Evolutionary conservation across 352 stramenopile genomes (phyloP).

Genomic region (Phytophthora fragariaefolia): DNA sequence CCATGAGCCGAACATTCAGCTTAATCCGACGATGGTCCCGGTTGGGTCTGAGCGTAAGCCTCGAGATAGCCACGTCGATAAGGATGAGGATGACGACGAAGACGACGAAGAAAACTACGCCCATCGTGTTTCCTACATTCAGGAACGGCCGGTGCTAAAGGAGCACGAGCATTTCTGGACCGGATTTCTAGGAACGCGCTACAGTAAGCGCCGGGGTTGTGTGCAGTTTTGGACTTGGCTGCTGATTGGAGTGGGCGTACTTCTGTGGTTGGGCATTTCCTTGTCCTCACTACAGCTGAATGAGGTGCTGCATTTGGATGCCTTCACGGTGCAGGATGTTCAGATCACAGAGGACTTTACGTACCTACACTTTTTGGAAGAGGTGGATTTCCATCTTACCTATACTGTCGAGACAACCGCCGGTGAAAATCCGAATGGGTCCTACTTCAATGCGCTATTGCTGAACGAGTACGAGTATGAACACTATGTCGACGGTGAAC

Average conservation of each 20-base stretch:
- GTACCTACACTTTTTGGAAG: slow-evolving; percentile 65
- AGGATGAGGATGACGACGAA: slow-evolving; percentile 49
- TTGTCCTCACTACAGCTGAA: slow-evolving; percentile 49
- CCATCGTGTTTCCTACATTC: slow-evolving; percentile 43
- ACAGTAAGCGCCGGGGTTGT: slow-evolving; percentile 44
- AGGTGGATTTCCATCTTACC: slow-evolving; percentile 63
- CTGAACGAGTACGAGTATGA: slow-evolving; percentile 63
- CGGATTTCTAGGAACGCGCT: slow-evolving; percentile 49
- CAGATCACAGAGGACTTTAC: slow-evolving; percentile 60
- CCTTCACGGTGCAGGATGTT: slow-evolving; percentile 59
- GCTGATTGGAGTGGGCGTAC: slow-evolving; percentile 42
- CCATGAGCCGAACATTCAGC: slow-evolving; percentile 83
- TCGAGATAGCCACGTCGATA: slow-evolving; percentile 63
- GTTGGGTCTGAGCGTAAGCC: slow-evolving; percentile 5
- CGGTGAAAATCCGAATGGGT: slow-evolving; percentile 20
- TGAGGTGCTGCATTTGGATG: slow-evolving; percentile 73
- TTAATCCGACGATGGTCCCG: slow-evolving; percentile 65
- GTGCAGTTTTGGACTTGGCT: slow-evolving; percentile 50
- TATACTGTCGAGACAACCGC: slow-evolving; percentile 52
- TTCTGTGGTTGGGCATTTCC: slow-evolving; percentile 40
- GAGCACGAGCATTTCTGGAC: slow-evolving; percentile 58
- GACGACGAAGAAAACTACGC: slow-evolving; percentile 23
- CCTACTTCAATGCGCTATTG: slow-evolving; percentile 62
- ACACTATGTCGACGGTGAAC: slow-evolving; percentile 53
- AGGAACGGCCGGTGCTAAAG: slow-evolving; percentile 39